Base-by-base conservation (phyloP, 176 grass and related monocot genomes). In the Chloris gayana region DNA sequence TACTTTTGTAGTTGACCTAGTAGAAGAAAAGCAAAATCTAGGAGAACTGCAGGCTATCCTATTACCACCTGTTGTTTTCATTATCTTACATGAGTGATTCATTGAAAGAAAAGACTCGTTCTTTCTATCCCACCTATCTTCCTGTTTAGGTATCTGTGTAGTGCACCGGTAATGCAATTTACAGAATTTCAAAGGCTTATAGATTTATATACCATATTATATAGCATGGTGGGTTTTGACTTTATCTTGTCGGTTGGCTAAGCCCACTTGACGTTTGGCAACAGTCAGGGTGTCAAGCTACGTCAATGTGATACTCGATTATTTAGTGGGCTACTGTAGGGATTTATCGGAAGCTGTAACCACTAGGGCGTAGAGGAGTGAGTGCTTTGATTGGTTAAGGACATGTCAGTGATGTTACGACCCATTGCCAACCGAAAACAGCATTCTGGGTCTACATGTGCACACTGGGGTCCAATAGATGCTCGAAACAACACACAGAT, bases 181-280 rank as follows among this genome's bases (percentile, higher is more conserved):
- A 61, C 53, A 59, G 72, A 51, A 73, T 82, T 61, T 70, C 24
- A 69, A 80, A 74, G 70, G 72, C 64, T 67, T 69, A 54, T 58
- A 18, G 53, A 58, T 85, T 58, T 35, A 17, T 45, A 37, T 26
- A 63, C 41, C 58, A 84, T 74, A 9, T 54, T 83, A 33, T 78
- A 61, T 58, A 69, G 12, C 61, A 38, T 69, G 82, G 87, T 92
- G 87, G 50, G 59, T 58, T 85, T 95, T 92, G 93, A 95, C 93
- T 91, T 94, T 90, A 92, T 95, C 87, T 72, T 92, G 90, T 95
- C 82, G 80, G 87, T 92, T 84, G 81, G 90, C 82, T 80, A 80
- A 86, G 82, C 32, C 85, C 88, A 88, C 79, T 85, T 86, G 77
- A 78, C 70, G 75, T 73, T 86, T 81, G 80, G 64, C 76, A 24